Base-by-base conservation (phyloP, 177 flowering plant species). In the Vitis hybrid region DNA sequence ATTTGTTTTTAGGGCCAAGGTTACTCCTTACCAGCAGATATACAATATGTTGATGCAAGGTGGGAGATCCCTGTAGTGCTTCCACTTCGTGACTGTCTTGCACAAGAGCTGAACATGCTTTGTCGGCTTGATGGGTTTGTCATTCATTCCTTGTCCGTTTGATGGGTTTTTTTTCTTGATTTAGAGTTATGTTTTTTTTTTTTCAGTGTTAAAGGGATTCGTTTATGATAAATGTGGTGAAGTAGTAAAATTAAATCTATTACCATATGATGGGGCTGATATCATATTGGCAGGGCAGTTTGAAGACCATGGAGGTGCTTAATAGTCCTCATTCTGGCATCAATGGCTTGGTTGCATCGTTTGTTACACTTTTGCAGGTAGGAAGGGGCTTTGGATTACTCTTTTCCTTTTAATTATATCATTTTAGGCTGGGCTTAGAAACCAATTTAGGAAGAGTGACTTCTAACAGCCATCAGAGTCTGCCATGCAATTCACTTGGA, bases 1-100 rank as follows among this genome's bases (percentile, higher is more conserved):
- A 16, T 39, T 31, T 67, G 60, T 33, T 65, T 67, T 65, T 69
- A 94, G 98, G 99, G 99, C 16, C 91, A 82, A 70, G 99, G 99
- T 64, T 95, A 89, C 80, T 90, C 99, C 29, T 82, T 93, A 76
- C 84, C 99, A 33, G 99, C 97, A 70, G 93, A 92, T 82, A 86
- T 96, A 60, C 99, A 96, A 68, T 86, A 92, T 81, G 86, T 90
- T 82, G 98, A 96, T 88, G 87, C 98, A 29, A 85, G 99, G 78
- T 87, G 97, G 99, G 83, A 88, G 69, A 68, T 83, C 39, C 99
- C 99, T 1, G 84, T 90, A 33, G 84, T 90, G 77, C 95, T 89
- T 78, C 98, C 99, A n/a, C 93, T 96, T 69, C 97, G 91, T 55
- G 98, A 94, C 71, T 96, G 98, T 79, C 86, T 86, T 60, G 64